Conservation (phyloP, 2,329 filamentous ascomycete genomes). For the Nannizziopsis barbatae region DNA sequence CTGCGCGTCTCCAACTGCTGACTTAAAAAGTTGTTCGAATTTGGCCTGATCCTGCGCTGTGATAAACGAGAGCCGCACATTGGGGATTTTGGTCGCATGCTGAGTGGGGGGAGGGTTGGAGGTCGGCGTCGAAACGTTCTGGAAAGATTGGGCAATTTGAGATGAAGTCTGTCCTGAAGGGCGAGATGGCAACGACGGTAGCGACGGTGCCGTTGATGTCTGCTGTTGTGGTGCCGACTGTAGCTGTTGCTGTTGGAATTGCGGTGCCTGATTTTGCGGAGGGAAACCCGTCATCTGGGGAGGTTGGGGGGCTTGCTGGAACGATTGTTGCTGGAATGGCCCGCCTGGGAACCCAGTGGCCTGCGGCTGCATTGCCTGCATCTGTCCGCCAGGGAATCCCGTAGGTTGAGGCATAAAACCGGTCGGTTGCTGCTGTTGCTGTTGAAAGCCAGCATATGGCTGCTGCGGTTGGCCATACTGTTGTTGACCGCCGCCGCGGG, state of each 20-base stretch:
- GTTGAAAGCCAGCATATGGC: constrained; percentile 34
- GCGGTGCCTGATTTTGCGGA: constrained; percentile 6
- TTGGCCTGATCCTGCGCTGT: constrained; percentile 89
- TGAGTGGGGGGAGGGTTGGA: constrained; percentile 51
- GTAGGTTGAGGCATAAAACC: constrained; percentile 54
- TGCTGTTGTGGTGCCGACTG: constrained; percentile 22
- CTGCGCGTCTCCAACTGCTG: constrained; percentile 71
- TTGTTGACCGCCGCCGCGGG: constrained; percentile 51
- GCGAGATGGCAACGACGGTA: constrained; percentile 40
- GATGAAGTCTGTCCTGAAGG: constrained; percentile 45
- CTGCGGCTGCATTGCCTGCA: constrained; percentile 35
- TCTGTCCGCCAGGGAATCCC: constrained; percentile 46
- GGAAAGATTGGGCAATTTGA: constrained; percentile 55
- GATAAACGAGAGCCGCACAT: constrained; percentile 88
- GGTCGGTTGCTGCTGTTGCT: constrained; percentile 47
- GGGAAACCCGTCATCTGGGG: constrained; percentile 52
- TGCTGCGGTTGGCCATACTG: constrained; percentile 43
- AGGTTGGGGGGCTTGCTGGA: constrained; percentile 38
- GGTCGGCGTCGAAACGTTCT: constrained; percentile 38
- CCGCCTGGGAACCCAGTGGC: constrained; percentile 40
- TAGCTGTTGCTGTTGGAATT: constrained; percentile 33
- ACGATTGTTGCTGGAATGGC: constrained; percentile 8
- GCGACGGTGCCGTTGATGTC: constrained; percentile 40
- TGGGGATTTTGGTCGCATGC: constrained; percentile 72
- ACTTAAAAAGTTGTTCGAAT: constrained; percentile 96